Evolutionary conservation across 805 yeast genomes (phyloP).

Genomic region (Blastobotrys americana): DNA sequence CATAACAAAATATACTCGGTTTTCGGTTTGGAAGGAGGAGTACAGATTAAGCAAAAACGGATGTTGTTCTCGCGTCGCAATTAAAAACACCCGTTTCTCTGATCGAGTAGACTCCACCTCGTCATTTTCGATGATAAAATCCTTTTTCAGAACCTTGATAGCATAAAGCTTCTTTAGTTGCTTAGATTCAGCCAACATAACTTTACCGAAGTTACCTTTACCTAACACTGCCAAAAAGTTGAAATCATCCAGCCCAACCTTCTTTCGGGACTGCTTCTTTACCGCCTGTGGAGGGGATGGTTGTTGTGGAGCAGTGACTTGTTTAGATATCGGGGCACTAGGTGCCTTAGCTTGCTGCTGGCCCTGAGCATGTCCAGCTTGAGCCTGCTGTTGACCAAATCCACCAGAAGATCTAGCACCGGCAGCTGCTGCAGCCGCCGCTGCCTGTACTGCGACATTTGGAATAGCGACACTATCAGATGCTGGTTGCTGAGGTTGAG

Average conservation of each 20-base stretch:
- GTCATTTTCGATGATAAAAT: conserved; percentile 88
- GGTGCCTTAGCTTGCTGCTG: neutral
- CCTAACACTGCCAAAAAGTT: conserved; percentile 91
- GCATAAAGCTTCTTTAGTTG: conserved; percentile 68
- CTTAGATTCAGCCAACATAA: conserved; percentile 91
- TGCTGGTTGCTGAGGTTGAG: conserved; percentile 8
- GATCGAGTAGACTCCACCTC: conserved; percentile 93
- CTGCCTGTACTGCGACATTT: conserved; percentile 1
- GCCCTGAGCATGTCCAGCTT: neutral
- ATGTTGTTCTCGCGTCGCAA: conserved; percentile 80
- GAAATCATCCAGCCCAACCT: conserved; percentile 87
- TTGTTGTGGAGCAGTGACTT: neutral
- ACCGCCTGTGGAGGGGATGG: neutral
- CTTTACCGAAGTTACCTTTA: conserved; percentile 98
- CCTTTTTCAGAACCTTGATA: conserved; percentile 92
- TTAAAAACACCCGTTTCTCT: conserved; percentile 81
- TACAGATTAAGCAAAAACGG: conserved; percentile 87
- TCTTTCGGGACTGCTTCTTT: conserved; percentile 13
- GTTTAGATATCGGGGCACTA: neutral
- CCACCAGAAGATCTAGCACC: neutral
- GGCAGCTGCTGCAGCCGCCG: neutral
- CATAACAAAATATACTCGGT: conserved; percentile 96
- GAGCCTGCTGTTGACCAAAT: neutral
- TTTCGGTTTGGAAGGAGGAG: conserved; percentile 97
- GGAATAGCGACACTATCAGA: neutral